Conservation (phyloP, 192 early-diverging fungal species). For the Podila horticola region DNA sequence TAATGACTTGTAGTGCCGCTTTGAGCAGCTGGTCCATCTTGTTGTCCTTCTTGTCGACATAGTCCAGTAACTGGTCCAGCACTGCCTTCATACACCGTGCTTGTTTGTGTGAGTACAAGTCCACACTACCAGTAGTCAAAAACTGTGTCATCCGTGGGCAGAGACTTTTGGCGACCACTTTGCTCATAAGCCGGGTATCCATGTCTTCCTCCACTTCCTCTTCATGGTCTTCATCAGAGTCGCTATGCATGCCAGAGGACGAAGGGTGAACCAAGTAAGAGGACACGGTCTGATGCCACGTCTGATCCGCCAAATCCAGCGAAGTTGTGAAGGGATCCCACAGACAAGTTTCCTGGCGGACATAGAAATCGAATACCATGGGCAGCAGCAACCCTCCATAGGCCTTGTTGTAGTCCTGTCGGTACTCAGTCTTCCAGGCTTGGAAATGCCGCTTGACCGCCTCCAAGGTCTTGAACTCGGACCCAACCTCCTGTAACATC, state of each 20-base stretch:
- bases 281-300: slow-evolving; percentile 33
- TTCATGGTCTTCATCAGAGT: slow-evolving; percentile 37
- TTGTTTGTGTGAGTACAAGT: slow-evolving; percentile 42
- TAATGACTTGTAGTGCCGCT: slow-evolving; percentile 11
- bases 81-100: slow-evolving; percentile 28
- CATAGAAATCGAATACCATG: slow-evolving; percentile 65
- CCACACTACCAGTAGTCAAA: slow-evolving; percentile 23
- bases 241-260: slow-evolving; percentile 15
- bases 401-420: slow-evolving; percentile 65
- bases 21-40: slow-evolving; percentile 46
- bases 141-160: slow-evolving; percentile 40
- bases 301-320: slow-evolving; percentile 27
- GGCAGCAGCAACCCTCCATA: slow-evolving; percentile 65
- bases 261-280: slow-evolving; percentile 18
- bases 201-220: slow-evolving; percentile 46
- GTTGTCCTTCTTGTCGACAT: slow-evolving; percentile 46
- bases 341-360: slow-evolving; percentile 60
- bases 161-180: slow-evolving; percentile 46
- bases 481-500: slow-evolving; percentile 56
- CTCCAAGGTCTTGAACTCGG: slow-evolving; percentile 56
- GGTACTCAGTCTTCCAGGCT: slow-evolving; percentile 60
- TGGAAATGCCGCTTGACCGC: slow-evolving; percentile 61
- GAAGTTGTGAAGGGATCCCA: slow-evolving; percentile 62
- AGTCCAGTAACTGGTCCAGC: slow-evolving; percentile 42
- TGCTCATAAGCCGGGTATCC: slow-evolving; percentile 34